These are phyloP conservation scores for Diaporthe sp. DNA, from an alignment of 2,329 filamentous ascomycete genomes.

Conservation along the genomic window DNA sequence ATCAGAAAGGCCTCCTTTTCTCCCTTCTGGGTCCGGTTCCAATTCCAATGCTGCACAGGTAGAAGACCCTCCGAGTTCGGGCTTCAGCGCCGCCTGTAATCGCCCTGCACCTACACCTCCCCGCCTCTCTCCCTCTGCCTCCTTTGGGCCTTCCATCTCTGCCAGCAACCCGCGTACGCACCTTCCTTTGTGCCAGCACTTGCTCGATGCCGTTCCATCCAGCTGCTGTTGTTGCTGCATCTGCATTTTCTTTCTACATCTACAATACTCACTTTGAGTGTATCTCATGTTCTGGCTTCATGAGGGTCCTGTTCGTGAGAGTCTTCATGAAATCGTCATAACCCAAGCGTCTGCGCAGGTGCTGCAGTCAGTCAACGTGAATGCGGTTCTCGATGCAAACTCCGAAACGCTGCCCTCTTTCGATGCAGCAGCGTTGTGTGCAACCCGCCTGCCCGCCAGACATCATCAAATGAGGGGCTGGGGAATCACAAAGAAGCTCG, in stretches of 20 bases:
- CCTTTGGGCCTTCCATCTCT: not conserved
- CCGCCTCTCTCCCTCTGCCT: not conserved
- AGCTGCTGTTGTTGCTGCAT: not conserved
- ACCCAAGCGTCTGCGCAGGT: not conserved
- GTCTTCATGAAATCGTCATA: not conserved
- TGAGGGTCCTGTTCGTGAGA: not conserved
- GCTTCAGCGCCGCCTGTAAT: conserved; percentile 23
- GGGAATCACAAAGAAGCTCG: conserved; percentile 34
- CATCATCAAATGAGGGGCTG: conserved; percentile 34
- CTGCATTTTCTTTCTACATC: not conserved
- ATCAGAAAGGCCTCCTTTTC: conserved; percentile 3
- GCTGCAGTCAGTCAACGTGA: not conserved
- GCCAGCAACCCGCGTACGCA: not conserved
- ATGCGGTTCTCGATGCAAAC: not conserved
- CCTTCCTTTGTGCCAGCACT: not conserved
- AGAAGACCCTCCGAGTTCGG: conserved; percentile 15
- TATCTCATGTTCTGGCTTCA: not conserved
- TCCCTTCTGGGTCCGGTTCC: not conserved
- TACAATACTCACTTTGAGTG: not conserved
- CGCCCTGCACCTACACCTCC: not conserved
- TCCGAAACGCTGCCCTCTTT: conserved; percentile 28
- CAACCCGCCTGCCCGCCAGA: conserved; percentile 13
- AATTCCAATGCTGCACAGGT: not conserved
- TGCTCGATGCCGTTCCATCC: not conserved
- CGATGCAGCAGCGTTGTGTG: conserved; percentile 6